Evolutionary conservation across 2,329 filamentous ascomycete genomes (phyloP).

Genomic region (Bipolaris bicolor): DNA sequence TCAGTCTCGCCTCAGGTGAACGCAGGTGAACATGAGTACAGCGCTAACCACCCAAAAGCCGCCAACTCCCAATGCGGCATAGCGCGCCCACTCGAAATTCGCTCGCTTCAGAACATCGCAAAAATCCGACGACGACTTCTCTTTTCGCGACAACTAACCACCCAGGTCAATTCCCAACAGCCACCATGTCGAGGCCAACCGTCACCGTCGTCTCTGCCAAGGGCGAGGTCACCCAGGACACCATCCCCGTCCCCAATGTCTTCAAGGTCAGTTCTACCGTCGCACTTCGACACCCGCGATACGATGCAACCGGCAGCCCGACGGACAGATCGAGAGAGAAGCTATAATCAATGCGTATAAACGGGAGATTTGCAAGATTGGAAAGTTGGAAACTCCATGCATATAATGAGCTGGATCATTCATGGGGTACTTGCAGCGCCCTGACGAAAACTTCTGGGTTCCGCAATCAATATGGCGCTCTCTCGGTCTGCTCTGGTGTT

Average conservation of each 20-base stretch:
- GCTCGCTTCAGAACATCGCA: constrained; percentile 7
- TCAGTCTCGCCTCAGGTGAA: neutral
- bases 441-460: constrained; percentile 10
- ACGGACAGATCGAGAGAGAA: constrained; percentile 9
- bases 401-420: constrained; percentile 1
- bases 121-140: constrained; percentile 13
- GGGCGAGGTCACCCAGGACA: constrained; percentile 87
- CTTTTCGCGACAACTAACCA: constrained; percentile 38
- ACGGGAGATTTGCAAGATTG: neutral
- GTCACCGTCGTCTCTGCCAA: constrained; percentile 97
- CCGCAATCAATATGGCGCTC: neutral
- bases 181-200: constrained; percentile 83
- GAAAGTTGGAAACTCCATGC: neutral
- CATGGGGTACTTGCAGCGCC: constrained; percentile 8
- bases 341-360: constrained; percentile 1
- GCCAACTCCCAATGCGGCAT: neutral
- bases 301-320: constrained; percentile 10
- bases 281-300: constrained; percentile 21
- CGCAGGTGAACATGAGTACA: neutral
- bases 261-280: constrained; percentile 66
- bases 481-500: constrained; percentile 7
- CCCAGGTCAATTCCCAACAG: constrained; percentile 34
- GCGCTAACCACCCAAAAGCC: neutral
- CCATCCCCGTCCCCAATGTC: constrained; percentile 92
- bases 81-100: constrained; percentile 13